Evolutionary conservation across 495 filamentous ascomycete species (phyloP).

Genomic region (Podospora fimiseda): DNA sequence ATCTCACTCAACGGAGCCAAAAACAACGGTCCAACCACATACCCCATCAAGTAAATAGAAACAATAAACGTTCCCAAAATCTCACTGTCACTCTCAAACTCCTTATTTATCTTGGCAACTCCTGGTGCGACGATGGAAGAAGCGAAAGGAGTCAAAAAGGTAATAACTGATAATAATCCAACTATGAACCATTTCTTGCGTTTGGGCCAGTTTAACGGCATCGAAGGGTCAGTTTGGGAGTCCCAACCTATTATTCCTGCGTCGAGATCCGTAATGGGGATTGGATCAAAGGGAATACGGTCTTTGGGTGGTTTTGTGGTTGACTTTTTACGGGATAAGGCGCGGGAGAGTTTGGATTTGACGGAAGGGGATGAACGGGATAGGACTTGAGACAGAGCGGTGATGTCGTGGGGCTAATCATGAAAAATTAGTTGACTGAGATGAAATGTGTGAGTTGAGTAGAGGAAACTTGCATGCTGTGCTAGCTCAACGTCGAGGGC

Average conservation of each 20-base stretch:
- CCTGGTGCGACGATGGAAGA: conserved; percentile 63
- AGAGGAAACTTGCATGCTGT: conserved; percentile 4
- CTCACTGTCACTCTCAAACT: conserved; percentile 42
- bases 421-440: neutral
- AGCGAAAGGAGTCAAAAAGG: conserved; percentile 56
- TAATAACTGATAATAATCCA: conserved; percentile 40
- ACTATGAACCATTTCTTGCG: conserved; percentile 66
- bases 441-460: neutral
- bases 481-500: conserved; percentile 22
- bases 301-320: conserved; percentile 5
- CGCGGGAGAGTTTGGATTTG: conserved; percentile 18
- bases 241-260: conserved; percentile 53
- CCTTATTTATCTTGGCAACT: conserved; percentile 43
- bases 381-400: conserved; percentile 9
- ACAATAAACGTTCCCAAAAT: conserved; percentile 34
- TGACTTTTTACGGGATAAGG: conserved; percentile 15
- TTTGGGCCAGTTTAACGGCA: conserved; percentile 62
- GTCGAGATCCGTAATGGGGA: conserved; percentile 41
- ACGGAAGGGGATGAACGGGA: conserved; percentile 13
- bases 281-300: conserved; percentile 18
- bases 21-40: conserved; percentile 43
- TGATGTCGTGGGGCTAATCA: neutral
- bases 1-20: conserved; percentile 68
- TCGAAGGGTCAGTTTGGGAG: conserved; percentile 58
- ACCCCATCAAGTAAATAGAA: conserved; percentile 41